phyloP scores from a whole-genome alignment of 2,329 filamentous ascomycete species.

The Fusarium illudens region DNA sequence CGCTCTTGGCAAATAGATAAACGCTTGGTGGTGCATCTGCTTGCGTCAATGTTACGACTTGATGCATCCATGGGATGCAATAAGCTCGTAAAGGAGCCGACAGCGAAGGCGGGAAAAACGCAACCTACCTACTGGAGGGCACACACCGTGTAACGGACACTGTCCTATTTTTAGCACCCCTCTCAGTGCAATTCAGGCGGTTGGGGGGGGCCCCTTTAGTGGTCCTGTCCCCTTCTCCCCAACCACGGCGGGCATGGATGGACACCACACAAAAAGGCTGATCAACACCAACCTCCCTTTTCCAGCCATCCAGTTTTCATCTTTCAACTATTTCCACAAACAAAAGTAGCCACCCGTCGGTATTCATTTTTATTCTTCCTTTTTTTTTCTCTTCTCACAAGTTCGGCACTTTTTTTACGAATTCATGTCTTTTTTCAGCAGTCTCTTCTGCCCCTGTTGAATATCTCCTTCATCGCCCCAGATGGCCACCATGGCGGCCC shows the following conservation, averaged over 20 bases:
- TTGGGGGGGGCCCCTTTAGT: not conserved
- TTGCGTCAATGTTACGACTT: constrained; percentile 1
- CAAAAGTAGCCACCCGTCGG: constrained; percentile 3
- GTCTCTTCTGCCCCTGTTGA: not conserved
- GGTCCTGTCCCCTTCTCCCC: not conserved
- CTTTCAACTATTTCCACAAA: constrained; percentile 22
- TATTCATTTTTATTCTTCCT: not conserved
- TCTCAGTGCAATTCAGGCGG: not conserved
- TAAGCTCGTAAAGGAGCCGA: constrained; percentile 2
- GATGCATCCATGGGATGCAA: constrained; percentile 1
- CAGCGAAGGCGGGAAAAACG: not conserved
- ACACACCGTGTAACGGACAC: constrained; percentile 11
- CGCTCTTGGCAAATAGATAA: not conserved
- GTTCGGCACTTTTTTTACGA: not conserved
- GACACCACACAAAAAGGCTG: not conserved
- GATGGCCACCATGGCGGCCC: constrained; percentile 32
- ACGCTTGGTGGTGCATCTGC: not conserved
- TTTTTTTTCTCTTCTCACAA: constrained; percentile 3
- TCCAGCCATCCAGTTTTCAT: constrained; percentile 31
- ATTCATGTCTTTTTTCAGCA: not conserved
- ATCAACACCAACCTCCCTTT: constrained; percentile 29
- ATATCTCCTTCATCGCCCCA: not conserved
- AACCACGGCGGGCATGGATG: not conserved
- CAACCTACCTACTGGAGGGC: not conserved
- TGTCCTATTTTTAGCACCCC: constrained; percentile 4